These are phyloP conservation scores for Phialophora chinensis DNA, from an alignment of 2,329 filamentous ascomycete species.

Conservation along the genomic window DNA sequence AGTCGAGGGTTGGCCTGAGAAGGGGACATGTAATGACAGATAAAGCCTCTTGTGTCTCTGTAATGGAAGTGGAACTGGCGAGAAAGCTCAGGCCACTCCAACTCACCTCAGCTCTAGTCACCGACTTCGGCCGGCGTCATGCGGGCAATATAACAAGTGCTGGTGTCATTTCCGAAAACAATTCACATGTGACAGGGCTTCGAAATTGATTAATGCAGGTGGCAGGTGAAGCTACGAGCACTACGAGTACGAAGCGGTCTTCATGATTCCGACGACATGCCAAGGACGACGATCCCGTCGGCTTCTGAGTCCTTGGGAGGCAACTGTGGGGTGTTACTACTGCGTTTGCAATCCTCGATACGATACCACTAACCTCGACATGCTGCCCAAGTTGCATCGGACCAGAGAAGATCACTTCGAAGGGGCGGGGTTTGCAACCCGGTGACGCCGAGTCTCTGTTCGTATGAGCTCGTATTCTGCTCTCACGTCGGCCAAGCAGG, in stretches of 20 bases:
- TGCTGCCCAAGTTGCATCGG: not conserved
- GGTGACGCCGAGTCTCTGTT: not conserved
- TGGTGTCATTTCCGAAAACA: too few relatives aligned
- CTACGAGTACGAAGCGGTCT: not conserved
- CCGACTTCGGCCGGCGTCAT: too few relatives aligned
- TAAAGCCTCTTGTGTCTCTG: not conserved
- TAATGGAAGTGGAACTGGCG: not conserved
- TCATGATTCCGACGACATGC: not conserved
- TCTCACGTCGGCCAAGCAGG: not conserved
- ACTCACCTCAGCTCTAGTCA: not conserved
- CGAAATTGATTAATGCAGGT: too few relatives aligned
- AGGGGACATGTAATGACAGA: not conserved
- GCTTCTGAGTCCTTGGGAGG: not conserved
- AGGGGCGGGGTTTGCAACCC: not conserved
- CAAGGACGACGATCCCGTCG: not conserved
- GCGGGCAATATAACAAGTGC: too few relatives aligned
- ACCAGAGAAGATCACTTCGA: not conserved
- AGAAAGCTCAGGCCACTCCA: not conserved
- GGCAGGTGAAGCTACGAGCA: too few relatives aligned
- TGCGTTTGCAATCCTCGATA: not conserved
- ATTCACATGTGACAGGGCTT: too few relatives aligned
- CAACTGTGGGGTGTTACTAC: not conserved
- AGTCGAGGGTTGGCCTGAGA: too few relatives aligned
- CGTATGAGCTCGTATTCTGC: not conserved
- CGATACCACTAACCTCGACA: not conserved